Evolutionary conservation across 306 rosid species (phyloP).

Genomic region (Pyrus communis): DNA sequence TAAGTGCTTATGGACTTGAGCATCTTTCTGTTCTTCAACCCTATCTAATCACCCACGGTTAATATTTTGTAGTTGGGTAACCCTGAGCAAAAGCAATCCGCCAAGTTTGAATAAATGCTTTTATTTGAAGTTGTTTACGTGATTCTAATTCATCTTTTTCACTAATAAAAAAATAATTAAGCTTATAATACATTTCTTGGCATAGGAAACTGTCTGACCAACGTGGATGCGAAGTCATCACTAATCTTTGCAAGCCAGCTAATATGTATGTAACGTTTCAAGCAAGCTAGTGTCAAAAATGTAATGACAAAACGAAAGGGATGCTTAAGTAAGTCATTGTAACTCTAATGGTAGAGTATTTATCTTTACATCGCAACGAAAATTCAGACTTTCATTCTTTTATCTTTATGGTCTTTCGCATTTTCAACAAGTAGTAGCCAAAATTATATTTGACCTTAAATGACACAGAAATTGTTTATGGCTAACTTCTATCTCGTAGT

Average conservation of each 20-base stretch:
- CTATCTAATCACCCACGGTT: neutral
- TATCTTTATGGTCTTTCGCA: neutral
- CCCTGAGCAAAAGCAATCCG: neutral
- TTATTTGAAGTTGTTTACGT: neutral
- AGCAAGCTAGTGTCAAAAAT: neutral
- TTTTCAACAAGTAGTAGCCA: no score
- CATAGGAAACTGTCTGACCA: neutral
- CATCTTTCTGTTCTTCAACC: neutral
- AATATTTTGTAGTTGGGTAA: neutral
- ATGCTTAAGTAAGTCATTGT: no score
- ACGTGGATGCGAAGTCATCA: constrained; percentile 12
- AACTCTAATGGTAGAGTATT: neutral
- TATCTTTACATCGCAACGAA: neutral
- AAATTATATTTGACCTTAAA: no score
- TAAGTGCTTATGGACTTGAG: neutral
- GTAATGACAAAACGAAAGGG: neutral
- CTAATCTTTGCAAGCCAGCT: neutral
- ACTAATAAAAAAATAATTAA: neutral
- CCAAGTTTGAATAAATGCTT: constrained; percentile 4
- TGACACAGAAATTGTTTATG: no score
- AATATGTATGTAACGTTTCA: neutral
- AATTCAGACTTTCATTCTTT: neutral
- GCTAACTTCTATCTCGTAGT: no score
- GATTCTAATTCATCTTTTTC: neutral
- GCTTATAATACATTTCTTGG: neutral